phyloP scores from a whole-genome alignment of 2,329 filamentous ascomycete species.

The Fusarium nisikadoi region DNA sequence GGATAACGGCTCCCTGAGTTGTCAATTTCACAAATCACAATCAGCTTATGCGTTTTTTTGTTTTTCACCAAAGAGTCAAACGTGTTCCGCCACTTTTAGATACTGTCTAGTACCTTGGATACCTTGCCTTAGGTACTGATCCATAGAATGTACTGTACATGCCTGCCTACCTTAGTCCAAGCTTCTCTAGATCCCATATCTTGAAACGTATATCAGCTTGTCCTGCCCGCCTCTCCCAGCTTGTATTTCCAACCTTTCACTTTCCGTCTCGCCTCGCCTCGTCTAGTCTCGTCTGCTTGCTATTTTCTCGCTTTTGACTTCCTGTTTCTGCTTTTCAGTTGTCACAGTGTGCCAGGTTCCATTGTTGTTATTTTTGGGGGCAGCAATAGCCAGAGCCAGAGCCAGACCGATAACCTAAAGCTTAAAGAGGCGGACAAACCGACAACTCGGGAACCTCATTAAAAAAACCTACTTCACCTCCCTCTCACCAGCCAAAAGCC shows the following conservation, averaged over 20 bases:
- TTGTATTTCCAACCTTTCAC: background rate
- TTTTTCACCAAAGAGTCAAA: constrained; percentile 13
- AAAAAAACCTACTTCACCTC: constrained; percentile 19
- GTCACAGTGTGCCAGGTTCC: constrained; percentile 21
- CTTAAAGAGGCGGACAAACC: constrained; percentile 20
- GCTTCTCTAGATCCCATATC: constrained; percentile 15
- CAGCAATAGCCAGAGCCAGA: background rate
- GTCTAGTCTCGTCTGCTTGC: background rate
- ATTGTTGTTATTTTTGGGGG: constrained; percentile 7
- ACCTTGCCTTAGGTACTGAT: background rate
- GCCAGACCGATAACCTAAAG: constrained; percentile 17
- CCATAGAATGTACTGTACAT: constrained; percentile 10
- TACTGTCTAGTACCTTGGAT: background rate
- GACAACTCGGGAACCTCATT: background rate
- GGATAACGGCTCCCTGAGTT: constrained; percentile 29
- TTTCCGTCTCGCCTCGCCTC: background rate
- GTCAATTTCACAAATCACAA: constrained; percentile 36
- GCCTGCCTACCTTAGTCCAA: background rate
- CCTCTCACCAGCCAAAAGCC: constrained; percentile 12
- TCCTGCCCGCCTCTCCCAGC: constrained; percentile 12
- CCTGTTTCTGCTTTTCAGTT: constrained; percentile 9
- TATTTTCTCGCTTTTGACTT: constrained; percentile 9
- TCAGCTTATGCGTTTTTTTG: constrained; percentile 7
- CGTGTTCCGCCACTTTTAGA: constrained; percentile 31
- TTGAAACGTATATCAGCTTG: constrained; percentile 20